Conservation (phyloP, 768 basidiomycete species). For the Phanerochaete carnosa region DNA sequence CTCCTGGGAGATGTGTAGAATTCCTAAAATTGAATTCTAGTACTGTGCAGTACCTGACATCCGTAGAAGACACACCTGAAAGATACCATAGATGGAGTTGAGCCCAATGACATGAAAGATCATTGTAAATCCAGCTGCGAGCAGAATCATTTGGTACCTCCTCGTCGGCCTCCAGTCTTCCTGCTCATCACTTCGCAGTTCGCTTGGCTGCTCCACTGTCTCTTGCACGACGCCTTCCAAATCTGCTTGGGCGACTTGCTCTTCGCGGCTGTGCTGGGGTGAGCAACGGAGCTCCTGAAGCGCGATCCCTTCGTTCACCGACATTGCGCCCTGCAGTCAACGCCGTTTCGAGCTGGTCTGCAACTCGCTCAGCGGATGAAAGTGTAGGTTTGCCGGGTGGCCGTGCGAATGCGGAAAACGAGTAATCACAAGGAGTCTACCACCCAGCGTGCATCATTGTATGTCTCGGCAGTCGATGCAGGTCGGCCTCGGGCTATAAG, state of each 20-base stretch:
- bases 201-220: background rate
- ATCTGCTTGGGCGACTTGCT: background rate
- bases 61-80: constrained; percentile 31
- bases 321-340: background rate
- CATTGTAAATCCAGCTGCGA: constrained; percentile 41
- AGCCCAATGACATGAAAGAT: constrained; percentile 44
- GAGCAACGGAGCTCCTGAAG: background rate
- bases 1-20: constrained; percentile 38
- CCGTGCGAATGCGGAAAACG: background rate
- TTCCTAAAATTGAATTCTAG: constrained; percentile 27
- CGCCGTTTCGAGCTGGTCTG: too few relatives aligned
- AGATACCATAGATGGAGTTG: constrained; percentile 40
- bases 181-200: background rate
- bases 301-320: background rate
- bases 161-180: constrained; percentile 23
- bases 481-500: too few relatives aligned
- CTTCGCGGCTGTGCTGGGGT: background rate
- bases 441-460: background rate
- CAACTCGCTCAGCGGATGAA: too few relatives aligned
- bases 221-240: background rate
- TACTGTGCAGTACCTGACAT: background rate
- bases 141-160: constrained; percentile 33
- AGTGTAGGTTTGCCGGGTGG: too few relatives aligned
- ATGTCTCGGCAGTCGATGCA: background rate
- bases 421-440: background rate